A percentile compares a stretch with the other conserved stretches of the same genome.
These are phyloP conservation scores for Hanseniaspora meyeri DNA, from an alignment of 805 yeast genomes.

Conservation along the genomic window DNA sequence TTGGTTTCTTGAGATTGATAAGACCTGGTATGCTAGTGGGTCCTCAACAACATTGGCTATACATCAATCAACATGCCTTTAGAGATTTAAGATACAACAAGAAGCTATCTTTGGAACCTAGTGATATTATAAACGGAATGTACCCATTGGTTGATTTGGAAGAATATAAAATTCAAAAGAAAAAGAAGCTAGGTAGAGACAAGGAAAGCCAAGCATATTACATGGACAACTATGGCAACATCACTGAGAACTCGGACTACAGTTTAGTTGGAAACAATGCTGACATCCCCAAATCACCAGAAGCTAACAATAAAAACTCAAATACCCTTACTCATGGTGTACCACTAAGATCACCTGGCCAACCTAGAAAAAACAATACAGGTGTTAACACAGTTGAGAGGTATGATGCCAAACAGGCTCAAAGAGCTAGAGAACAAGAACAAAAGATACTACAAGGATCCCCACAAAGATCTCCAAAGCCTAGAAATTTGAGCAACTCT, in stretches of 20 bases:
- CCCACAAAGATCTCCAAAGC: slow-evolving; percentile 10
- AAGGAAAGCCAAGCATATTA: slow-evolving; percentile 23
- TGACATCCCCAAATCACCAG: slow-evolving; percentile 21
- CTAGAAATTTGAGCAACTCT: slow-evolving; percentile 11
- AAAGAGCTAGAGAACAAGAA: slow-evolving; percentile 12
- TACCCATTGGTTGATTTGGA: slow-evolving; percentile 52
- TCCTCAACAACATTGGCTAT: slow-evolving; percentile 98
- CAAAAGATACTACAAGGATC: slow-evolving; percentile 13
- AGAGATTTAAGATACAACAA: slow-evolving; percentile 92
- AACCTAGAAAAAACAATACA: slow-evolving; percentile 62
- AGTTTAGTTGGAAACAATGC: slow-evolving; percentile 25
- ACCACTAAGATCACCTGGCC: slow-evolving; percentile 91
- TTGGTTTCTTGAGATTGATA: slow-evolving; percentile 88
- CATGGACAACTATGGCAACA: slow-evolving; percentile 16
- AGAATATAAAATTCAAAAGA: slow-evolving; percentile 44
- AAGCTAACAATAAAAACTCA: not conserved
- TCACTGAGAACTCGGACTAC: slow-evolving; percentile 27
- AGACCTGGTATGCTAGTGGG: slow-evolving; percentile 99
- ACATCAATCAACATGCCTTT: slow-evolving; percentile 88
- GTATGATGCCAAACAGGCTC: slow-evolving; percentile 12
- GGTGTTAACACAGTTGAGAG: slow-evolving; percentile 27
- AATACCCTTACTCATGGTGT: slow-evolving; percentile 55
- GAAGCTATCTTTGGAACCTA: slow-evolving; percentile 60
- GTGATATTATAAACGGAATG: slow-evolving; percentile 54
- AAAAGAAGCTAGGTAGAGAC: slow-evolving; percentile 23